Conservation (phyloP, 1,284 basidiomycete genomes). For the Ustilago curta region DNA sequence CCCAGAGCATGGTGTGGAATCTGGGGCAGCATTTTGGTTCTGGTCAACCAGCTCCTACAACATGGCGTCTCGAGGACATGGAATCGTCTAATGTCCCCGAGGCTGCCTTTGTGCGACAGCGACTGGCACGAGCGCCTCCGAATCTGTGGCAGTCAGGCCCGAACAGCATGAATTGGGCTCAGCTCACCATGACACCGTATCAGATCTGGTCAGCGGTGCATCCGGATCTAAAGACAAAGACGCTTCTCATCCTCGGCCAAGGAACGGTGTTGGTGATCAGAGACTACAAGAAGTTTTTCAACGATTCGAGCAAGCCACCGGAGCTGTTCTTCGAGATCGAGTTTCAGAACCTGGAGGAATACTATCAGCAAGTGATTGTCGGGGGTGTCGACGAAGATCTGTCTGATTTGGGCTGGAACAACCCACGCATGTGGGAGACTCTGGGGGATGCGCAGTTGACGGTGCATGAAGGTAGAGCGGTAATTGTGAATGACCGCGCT, state of each 20-base stretch:
- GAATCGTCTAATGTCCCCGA: not conserved
- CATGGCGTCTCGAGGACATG: conserved; percentile 16
- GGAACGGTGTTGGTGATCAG: conserved; percentile 51
- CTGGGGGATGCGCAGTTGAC: conserved; percentile 39
- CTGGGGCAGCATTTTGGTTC: conserved; percentile 49
- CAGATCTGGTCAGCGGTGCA: conserved; percentile 61
- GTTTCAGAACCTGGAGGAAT: conserved; percentile 27
- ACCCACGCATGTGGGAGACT: conserved; percentile 32
- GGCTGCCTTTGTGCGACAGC: conserved; percentile 13
- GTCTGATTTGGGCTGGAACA: conserved; percentile 30
- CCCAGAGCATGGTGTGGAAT: conserved; percentile 44
- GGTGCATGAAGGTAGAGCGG: conserved; percentile 46
- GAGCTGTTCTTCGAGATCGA: conserved; percentile 43
- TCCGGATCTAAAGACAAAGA: conserved; percentile 54
- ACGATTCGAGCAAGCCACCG: conserved; percentile 18
- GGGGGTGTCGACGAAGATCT: conserved; percentile 9
- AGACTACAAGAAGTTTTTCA: conserved; percentile 53
- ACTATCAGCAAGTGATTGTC: conserved; percentile 6
- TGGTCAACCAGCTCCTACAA: conserved; percentile 26
- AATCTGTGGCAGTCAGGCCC: conserved; percentile 44
- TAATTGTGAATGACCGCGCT: conserved; percentile 34
- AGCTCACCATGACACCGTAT: conserved; percentile 41
- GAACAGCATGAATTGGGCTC: conserved; percentile 41
- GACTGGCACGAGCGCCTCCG: conserved; percentile 8
- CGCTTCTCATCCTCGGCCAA: conserved; percentile 57